A percentile compares a stretch with the other conserved stretches of the same genome.
Conservation (phyloP, 148 eudicot species). For the Hydrangea macrophylla region DNA sequence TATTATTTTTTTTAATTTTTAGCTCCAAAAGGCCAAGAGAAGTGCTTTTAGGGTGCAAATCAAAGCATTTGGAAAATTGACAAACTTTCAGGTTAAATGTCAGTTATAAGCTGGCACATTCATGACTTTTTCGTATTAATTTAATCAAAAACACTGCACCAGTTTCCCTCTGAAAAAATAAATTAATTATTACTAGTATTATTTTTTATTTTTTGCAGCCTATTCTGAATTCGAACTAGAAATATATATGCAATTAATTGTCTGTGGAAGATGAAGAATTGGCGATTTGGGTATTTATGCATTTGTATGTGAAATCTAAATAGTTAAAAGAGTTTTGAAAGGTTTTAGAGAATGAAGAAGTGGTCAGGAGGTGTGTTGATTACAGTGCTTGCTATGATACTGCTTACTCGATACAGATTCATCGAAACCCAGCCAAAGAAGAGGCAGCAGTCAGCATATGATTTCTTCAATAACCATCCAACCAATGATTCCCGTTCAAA, state of each 20-base stretch:
- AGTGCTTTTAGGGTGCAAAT: background rate
- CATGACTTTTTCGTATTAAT: too few species aligned
- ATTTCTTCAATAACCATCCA: constrained; percentile 44
- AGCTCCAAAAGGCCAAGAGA: background rate
- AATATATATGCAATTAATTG: background rate
- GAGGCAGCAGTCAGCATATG: constrained; percentile 47
- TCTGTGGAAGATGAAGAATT: background rate
- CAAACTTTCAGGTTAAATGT: background rate
- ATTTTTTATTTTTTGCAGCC: too few species aligned
- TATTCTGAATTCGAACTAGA: background rate
- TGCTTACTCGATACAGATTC: constrained; percentile 36
- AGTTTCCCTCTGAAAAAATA: background rate
- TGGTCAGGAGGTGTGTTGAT: constrained; percentile 43
- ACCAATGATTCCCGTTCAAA: constrained; percentile 6
- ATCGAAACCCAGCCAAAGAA: constrained; percentile 30
- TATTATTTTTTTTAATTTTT: background rate
- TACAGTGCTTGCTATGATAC: constrained; percentile 33
- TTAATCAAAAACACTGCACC: background rate
- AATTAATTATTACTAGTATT: too few species aligned
- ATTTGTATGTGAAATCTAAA: background rate
- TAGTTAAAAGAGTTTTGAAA: background rate
- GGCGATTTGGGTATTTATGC: background rate
- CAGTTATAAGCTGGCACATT: background rate
- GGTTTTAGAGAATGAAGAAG: constrained; percentile 39
- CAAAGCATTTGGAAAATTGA: background rate